Percentiles rank a stretch among this genome's conserved stretches.
Conservation (phyloP, 2,329 filamentous ascomycete species). For the Phaeosphaeria sp. region DNA sequence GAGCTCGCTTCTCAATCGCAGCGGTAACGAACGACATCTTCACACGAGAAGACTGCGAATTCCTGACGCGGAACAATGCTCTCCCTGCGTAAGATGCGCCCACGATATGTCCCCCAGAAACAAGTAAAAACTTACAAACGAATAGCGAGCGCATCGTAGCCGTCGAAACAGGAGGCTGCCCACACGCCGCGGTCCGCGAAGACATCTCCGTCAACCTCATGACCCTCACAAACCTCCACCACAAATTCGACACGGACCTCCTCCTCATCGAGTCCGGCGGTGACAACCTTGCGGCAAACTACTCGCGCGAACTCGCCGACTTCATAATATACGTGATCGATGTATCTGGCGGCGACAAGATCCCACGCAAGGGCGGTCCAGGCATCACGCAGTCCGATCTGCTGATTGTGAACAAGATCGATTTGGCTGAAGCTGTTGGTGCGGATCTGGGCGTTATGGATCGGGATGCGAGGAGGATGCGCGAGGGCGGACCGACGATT, state of each 20-base stretch:
- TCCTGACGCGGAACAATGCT: constrained; percentile 85
- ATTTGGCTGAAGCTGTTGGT: constrained; percentile 87
- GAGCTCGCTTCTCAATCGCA: constrained; percentile 82
- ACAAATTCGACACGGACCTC: constrained; percentile 78
- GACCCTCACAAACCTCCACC: constrained; percentile 87
- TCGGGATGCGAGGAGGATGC: constrained; percentile 88
- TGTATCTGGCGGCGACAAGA: constrained; percentile 94
- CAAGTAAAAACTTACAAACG: background rate
- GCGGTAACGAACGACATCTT: constrained; percentile 99
- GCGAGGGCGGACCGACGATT: constrained; percentile 92
- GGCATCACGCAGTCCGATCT: constrained; percentile 97
- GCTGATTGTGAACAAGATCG: constrained; percentile 95
- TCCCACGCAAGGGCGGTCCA: constrained; percentile 92
- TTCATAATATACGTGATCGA: constrained; percentile 99
- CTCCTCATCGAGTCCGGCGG: constrained; percentile 95
- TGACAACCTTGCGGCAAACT: constrained; percentile 97
- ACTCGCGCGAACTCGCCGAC: constrained; percentile 91
- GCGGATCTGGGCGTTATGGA: constrained; percentile 95
- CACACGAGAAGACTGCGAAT: constrained; percentile 96
- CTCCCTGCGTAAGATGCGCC: constrained; percentile 65
- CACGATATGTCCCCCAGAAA: background rate
- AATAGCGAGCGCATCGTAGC: constrained; percentile 76
- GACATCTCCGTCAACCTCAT: constrained; percentile 95
- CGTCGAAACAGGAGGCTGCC: constrained; percentile 97
- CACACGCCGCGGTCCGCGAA: constrained; percentile 95